These are phyloP conservation scores for Flaveria brownii DNA, from an alignment of 129 eudicot genomes.

Conservation along the genomic window DNA sequence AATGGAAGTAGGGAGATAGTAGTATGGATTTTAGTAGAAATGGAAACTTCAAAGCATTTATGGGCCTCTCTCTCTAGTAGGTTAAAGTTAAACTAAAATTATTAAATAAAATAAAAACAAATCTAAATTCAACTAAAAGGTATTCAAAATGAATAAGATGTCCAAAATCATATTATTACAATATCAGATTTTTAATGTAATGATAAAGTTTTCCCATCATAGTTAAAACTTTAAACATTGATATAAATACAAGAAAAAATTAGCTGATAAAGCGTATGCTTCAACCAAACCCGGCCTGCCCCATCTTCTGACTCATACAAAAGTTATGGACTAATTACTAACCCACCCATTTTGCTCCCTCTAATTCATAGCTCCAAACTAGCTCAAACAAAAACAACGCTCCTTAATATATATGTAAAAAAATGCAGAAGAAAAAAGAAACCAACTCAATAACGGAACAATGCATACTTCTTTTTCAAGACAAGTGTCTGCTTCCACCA, in stretches of 20 bases:
- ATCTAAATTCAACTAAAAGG: background rate
- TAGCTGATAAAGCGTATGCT: background rate
- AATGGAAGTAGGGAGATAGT: background rate
- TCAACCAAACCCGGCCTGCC: background rate
- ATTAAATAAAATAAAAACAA: background rate
- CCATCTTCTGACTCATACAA: background rate
- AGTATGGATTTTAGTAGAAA: background rate
- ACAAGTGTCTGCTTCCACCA: constrained; percentile 71
- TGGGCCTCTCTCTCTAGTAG: background rate
- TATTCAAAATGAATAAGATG: background rate
- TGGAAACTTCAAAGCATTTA: background rate
- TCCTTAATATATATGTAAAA: background rate
- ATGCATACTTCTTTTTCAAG: constrained; percentile 69
- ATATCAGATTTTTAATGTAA: background rate
- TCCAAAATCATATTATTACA: background rate
- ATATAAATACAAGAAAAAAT: background rate
- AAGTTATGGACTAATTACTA: background rate
- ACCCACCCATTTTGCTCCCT: background rate
- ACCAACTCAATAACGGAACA: background rate
- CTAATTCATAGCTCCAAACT: background rate
- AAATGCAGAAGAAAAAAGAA: background rate
- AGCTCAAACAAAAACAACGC: background rate
- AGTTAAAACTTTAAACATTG: background rate
- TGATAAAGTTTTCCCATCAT: background rate
- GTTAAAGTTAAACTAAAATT: background rate